Conservation (phyloP, 2,329 filamentous ascomycete species). For the Shiraia bambusicola region DNA sequence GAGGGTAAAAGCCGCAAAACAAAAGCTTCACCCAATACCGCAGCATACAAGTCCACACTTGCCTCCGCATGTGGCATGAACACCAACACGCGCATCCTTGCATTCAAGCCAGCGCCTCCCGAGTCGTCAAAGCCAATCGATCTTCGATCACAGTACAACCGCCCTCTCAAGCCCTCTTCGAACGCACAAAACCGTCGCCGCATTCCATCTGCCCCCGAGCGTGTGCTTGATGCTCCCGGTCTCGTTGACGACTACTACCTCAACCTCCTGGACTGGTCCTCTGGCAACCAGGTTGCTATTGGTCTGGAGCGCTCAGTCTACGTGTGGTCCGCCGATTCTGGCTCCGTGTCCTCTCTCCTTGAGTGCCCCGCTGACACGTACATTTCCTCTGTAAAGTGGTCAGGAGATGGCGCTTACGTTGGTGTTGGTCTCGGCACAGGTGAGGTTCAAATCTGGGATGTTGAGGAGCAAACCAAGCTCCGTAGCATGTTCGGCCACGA, state of each 20-base stretch:
- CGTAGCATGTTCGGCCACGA: conserved; percentile 99
- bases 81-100: conserved; percentile 90
- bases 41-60: conserved; percentile 88
- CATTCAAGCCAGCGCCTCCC: conserved; percentile 97
- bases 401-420: conserved; percentile 93
- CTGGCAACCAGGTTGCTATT: conserved; percentile 95
- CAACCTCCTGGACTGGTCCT: conserved; percentile 97
- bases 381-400: conserved; percentile 98
- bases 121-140: conserved; percentile 99
- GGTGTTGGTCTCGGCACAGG: conserved; percentile 91
- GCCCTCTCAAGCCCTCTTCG: conserved; percentile 78
- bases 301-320: conserved; percentile 96
- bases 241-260: conserved; percentile 99
- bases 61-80: conserved; percentile 90
- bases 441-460: conserved; percentile 99
- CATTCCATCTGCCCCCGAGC: conserved; percentile 91
- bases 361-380: conserved; percentile 91
- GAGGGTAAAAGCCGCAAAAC: conserved; percentile 63
- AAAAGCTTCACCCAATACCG: conserved; percentile 80
- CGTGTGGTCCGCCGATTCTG: conserved; percentile 95
- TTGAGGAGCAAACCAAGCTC: conserved; percentile 90
- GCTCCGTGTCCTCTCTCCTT: conserved; percentile 82
- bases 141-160: conserved; percentile 95
- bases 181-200: conserved; percentile 87
- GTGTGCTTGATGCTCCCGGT: conserved; percentile 92